Base-by-base conservation (phyloP, 2,329 filamentous ascomycete genomes). In the Ophioceras dolichostomum region DNA sequence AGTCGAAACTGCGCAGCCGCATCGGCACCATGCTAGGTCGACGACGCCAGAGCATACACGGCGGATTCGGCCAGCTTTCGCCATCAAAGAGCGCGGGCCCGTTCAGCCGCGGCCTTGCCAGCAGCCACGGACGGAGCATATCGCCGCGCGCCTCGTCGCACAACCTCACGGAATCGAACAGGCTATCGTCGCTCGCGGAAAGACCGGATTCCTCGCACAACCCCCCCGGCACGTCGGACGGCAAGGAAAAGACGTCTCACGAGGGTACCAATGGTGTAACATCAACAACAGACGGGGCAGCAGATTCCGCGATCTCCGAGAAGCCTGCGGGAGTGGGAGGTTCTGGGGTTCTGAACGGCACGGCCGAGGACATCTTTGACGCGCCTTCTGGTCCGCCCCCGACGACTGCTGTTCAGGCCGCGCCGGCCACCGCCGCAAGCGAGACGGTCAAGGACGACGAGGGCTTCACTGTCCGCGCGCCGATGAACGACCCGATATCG, bases 381-480 rank as follows among this genome's bases (percentile, higher is more conserved):
- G 65, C 69, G 21, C 69, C 70, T 13, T 60, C 66, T 2, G 68
- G 67, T 0, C 64, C 69, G 17, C 67, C 72, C 2, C 64, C 67
- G 2, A 59, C 61, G 3, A n/a, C n/a, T n/a, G n/a, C n/a, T n/a
- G n/a, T n/a, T n/a, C 65, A 67, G 32, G 56, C 56, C 39, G 55
- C 54, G 36, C 53, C 58, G 13, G 39, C 55, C 8, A 22, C n/a
- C 2, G 27, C 28, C n/a, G 18, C 29, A 14, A 30, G 14, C 12
- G 53, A 61, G 39, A 53, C 67, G 39, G 58, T 61, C 16, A 83
- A 76, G 52, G 85, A 91, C 51, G 62, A 74, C 0, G 84, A 93
- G 45, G 85, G 84, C 6, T 91, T 79, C 51, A 80, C 71, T 4
- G 71, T 89, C n/a, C 83, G 80, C 0, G 67, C 75, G 0, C 63